Base-by-base conservation (phyloP, 2,329 filamentous ascomycete genomes). In the Aspergillus jensenii region DNA sequence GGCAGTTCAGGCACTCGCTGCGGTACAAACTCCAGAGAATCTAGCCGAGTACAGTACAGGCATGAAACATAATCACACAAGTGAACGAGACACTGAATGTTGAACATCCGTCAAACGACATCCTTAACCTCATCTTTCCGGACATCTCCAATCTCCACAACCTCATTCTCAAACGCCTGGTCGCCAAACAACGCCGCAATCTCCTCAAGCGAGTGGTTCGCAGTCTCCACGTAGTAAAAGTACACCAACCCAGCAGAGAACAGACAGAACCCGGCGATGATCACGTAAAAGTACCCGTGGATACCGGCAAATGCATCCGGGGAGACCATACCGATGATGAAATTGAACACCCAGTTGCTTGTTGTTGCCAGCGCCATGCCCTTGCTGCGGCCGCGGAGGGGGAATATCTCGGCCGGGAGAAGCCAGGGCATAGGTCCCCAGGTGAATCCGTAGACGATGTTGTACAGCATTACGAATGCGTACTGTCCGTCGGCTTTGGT, bases 281-380 rank as follows among this genome's bases (percentile, higher is more conserved):
- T 64, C 2, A 78, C 57, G 56, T 78, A 78, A 57, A 74, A 78
- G 61, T 77, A 78, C 3, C 75, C 75, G n/a, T 71, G 67, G 17
- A 79, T 78, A 0, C 74, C 72, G 3, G 70, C 67, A 55, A 79
- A 78, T 12, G 76, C 75, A 51, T 76, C 74, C 0, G 77, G 75
- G 0, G 76, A 75, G 5, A 75, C 73, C 75, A 78, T 78, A 3
- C 65, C 65, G 19, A 67, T 66, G 46, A 67, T 62, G 62, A 75
- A 76, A 53, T 86, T 85, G 70, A 81, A 82, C 15, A 82, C 72
- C 82, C 82, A 85, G 68, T 84, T 85, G 41, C 66, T 70, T 9
- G 67, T 73, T 1, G 74, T 77, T 9, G 74, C 70, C 11, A 76
- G 61, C 9, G 74, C 74, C 74, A 76, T 76, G 2, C 73, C 74